phyloP scores from a whole-genome alignment of 352 stramenopile genomes.

The Globisporangium lucens region DNA sequence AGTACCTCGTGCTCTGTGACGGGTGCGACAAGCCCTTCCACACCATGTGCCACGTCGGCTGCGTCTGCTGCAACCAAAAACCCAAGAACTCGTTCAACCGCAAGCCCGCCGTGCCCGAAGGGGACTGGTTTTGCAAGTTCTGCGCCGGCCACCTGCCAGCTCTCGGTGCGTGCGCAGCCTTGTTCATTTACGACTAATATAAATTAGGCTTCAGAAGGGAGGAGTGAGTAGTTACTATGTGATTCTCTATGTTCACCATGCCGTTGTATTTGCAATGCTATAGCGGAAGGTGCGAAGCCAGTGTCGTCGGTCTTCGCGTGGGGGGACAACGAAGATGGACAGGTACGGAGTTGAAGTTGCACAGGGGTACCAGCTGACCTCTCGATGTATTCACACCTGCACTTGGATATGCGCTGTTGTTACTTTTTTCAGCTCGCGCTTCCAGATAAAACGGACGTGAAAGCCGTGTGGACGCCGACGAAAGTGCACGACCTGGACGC shows the following conservation, averaged over 20 bases:
- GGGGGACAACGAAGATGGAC: slow-evolving; percentile 79
- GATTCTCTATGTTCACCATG: neutral
- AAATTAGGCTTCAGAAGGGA: no score
- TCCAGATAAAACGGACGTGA: slow-evolving; percentile 31
- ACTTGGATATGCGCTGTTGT: neutral
- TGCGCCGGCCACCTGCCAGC: slow-evolving; percentile 56
- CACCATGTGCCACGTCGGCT: slow-evolving; percentile 68
- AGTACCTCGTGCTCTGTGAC: slow-evolving; percentile 79
- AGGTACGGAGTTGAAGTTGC: slow-evolving; percentile 29
- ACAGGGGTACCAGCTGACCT: neutral
- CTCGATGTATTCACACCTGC: neutral
- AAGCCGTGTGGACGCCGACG: slow-evolving; percentile 56
- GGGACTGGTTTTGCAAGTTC: slow-evolving; percentile 88
- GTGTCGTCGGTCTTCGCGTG: slow-evolving; percentile 68
- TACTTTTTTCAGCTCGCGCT: slow-evolving; percentile 43
- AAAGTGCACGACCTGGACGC: slow-evolving; percentile 57
- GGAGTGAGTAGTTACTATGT: neutral
- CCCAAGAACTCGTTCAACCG: slow-evolving; percentile 76
- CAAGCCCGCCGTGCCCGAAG: slow-evolving; percentile 70
- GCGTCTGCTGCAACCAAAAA: slow-evolving; percentile 74
- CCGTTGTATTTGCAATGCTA: neutral
- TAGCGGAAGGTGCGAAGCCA: slow-evolving; percentile 35
- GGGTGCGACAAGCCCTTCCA: slow-evolving; percentile 77
- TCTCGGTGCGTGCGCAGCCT: slow-evolving; percentile 30
- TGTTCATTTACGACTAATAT: neutral